Evolutionary conservation across 2,329 filamentous ascomycete genomes (phyloP), one percentile per base, ranked within the genome.

Genomic region (Talaromyces sp.): DNA sequence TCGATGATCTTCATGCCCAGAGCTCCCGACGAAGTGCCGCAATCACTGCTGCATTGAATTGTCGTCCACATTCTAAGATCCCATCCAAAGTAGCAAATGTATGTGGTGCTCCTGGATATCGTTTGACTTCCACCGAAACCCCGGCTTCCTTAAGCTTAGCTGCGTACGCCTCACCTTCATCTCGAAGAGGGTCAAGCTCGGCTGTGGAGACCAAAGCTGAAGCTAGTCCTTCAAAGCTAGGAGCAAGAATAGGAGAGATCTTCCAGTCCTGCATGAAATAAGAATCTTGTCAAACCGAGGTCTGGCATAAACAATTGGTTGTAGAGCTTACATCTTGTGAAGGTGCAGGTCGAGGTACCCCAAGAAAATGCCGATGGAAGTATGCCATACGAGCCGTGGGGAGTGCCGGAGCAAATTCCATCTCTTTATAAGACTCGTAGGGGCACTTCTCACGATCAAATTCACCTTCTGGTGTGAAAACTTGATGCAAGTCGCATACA

Each of bases 121-220:
- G 64, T 39, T 65, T 63, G 39, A 69, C 16, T 29, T 71, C 66
- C 30, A 70, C 71, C 46, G 62, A 55, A 46, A 64, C 67, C 3
- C 70, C 72, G 8, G 71, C 71, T 41, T 62, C 66, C 51, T 65
- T 63, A 52, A 76, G 55, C 51, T 72, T 75, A 14, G 55, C 66
- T 4, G 66, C 72, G 59, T 75, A 76, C 9, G 62, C 65, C 52
- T 73, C 73, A 14, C 69, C 74, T 61, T 76, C 73, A 39, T 75
- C 72, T 14, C 73, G 69, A n/a, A 75, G 62, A 43, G 71, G 67
- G 56, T 76, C 73, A 62, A 76, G 67, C 56, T 75, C 73, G 9
- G 73, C 73, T 2, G 70, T 75, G 47, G 68, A 65, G 16, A 75
- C 63, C 42, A 75, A 55, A 3, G 74, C 73, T 3, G 73, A 71